These are phyloP conservation scores for Ophiostoma populinum DNA, from an alignment of 2,329 filamentous ascomycete species.

Conservation along the genomic window DNA sequence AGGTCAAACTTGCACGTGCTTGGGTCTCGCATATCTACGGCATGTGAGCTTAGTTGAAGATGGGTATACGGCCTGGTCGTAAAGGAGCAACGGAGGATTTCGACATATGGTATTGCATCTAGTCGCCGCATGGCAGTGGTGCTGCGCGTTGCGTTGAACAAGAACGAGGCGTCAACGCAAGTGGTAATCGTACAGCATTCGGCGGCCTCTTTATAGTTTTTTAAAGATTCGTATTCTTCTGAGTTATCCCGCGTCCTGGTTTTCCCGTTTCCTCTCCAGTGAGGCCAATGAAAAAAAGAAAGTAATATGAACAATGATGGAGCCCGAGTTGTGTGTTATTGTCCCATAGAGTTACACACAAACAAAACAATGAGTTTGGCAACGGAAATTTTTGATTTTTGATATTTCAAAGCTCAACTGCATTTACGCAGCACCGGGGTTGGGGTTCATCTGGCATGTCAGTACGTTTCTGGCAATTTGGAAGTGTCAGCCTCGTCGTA, in stretches of 20 bases:
- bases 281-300: not conserved
- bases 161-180: too few species aligned
- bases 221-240: not conserved
- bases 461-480: not conserved
- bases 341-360: not conserved
- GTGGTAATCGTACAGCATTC: too few species aligned
- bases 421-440: conserved; percentile 3
- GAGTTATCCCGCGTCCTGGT: conserved; percentile 1
- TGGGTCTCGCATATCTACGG: too few species aligned
- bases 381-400: not conserved
- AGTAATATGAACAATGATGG: conserved; percentile 1
- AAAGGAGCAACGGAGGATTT: too few species aligned
- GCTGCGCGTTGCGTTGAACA: too few species aligned
- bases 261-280: not conserved
- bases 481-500: conserved; percentile 19
- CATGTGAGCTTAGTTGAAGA: too few species aligned
- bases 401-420: not conserved
- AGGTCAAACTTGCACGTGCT: too few species aligned
- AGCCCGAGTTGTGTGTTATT: not conserved
- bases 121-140: too few species aligned
- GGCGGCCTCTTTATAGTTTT: too few species aligned
- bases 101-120: too few species aligned
- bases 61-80: too few species aligned
- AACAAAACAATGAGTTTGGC: not conserved
- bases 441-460: conserved; percentile 5